Base-by-base conservation (phyloP, 805 yeast species). In the Nakazawaea siamensis region DNA sequence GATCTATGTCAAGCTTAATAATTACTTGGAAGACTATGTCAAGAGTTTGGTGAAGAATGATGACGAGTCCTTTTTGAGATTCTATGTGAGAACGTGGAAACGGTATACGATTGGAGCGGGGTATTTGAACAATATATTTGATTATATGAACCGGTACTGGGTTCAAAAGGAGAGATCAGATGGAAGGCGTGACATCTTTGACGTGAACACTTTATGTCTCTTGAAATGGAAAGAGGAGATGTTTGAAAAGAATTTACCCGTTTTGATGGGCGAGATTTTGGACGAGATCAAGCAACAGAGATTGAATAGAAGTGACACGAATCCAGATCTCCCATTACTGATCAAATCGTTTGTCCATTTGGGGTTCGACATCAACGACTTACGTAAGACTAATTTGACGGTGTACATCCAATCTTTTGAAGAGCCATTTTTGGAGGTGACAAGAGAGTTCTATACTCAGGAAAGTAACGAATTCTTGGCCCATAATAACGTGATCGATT, bases 131-230 rank as follows among this genome's bases (percentile, higher is more conserved):
- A 92, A 94, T 54, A 88, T 94, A 5, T 84, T 92, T 50, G 96
- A 90, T 55, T 92, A 92, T 58, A 77, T 92, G 73, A 92, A 92
- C 58, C 73, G 97, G 42, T 92, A 90, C 59, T 92, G 98, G 98
- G 96, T 94, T 29, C 83, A 82, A 47, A 88, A 94, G 51, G 97
- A 90, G 58, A 72, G 97, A 51, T 81, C 86, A 28, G 97, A 90
- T 54, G 97, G 97, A 13, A 75, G 85, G 49, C 71, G 87, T 43
- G 87, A 85, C 50, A 78, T 92, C 30, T 86, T 77, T 56, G 98
- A 92, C 57, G 94, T 94, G 16, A 80, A 87, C 53, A 86, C 96
- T 4, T 65, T 92, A 43, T 82, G 95, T 34, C 63, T 90, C 34
- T 68, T 87, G 45, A 79, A 84, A 32, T 92, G 99, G 99, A 80